Conservation (phyloP, 139 green algal species). For the Asterochloris erici region DNA sequence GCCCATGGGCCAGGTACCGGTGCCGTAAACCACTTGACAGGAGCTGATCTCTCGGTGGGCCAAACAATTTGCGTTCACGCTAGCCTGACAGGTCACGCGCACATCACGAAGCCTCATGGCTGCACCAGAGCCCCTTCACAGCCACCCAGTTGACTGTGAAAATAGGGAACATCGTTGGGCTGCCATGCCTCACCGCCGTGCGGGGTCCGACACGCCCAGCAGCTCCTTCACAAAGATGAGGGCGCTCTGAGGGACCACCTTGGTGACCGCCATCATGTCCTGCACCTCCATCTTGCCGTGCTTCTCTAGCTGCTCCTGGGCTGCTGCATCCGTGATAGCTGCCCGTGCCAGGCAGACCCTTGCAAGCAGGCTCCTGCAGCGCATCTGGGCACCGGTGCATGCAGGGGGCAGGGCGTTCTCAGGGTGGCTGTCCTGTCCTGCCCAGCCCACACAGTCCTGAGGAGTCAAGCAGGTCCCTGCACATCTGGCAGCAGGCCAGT, state of each 20-base stretch:
- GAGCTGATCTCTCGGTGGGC: too few relatives aligned
- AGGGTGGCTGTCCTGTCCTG: background rate
- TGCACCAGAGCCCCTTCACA: too few relatives aligned
- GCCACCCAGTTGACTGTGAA: too few relatives aligned
- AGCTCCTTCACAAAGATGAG: slow-evolving; percentile 8
- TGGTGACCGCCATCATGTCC: background rate
- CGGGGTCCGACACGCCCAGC: background rate
- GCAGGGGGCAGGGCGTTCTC: too few relatives aligned
- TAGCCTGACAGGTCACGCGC: too few relatives aligned
- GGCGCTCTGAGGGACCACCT: background rate
- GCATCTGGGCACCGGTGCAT: background rate
- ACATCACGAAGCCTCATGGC: too few relatives aligned
- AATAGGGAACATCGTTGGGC: too few relatives aligned
- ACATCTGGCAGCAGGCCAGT: background rate
- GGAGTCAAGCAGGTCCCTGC: background rate
- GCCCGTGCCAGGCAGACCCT: slow-evolving; percentile 5
- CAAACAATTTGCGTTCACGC: too few relatives aligned
- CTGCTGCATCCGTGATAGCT: slow-evolving; percentile 2
- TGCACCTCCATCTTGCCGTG: background rate
- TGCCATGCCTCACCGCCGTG: background rate
- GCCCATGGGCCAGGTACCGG: too few relatives aligned
- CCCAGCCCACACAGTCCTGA: background rate
- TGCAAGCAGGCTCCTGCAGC: slow-evolving; percentile 2
- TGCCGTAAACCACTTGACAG: too few relatives aligned
- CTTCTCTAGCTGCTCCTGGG: background rate